A percentile compares a stretch with the other conserved stretches of the same genome.
phyloP scores from a whole-genome alignment of 2,329 filamentous ascomycete genomes.

The Botrytis aclada region DNA sequence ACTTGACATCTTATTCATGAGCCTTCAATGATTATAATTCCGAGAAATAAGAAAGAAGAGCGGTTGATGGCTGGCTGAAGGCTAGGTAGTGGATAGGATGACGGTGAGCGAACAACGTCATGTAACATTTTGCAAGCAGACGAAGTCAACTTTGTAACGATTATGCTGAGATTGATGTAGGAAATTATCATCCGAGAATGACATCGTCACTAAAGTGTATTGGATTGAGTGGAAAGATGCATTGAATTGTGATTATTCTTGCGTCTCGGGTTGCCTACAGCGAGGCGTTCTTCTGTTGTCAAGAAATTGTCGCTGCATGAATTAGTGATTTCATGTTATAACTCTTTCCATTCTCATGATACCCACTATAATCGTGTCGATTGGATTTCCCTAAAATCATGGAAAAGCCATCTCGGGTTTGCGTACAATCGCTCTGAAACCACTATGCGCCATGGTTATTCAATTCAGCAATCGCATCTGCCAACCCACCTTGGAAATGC shows the following conservation, averaged over 20 bases:
- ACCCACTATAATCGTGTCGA: not conserved
- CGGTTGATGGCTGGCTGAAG: too few species aligned
- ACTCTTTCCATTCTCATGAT: not conserved
- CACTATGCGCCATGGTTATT: not conserved
- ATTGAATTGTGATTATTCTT: not conserved
- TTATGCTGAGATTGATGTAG: not conserved
- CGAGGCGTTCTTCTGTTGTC: not conserved
- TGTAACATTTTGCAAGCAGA: not conserved
- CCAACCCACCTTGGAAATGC: conserved; percentile 60
- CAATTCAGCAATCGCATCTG: conserved; percentile 40
- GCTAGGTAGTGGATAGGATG: not conserved
- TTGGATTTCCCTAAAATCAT: not conserved
- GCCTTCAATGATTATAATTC: not conserved
- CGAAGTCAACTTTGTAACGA: not conserved
- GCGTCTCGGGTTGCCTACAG: not conserved
- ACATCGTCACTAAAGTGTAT: not conserved
- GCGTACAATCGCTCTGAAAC: not conserved
- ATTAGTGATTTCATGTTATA: conserved; percentile 1
- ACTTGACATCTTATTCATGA: not conserved
- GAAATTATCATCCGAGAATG: not conserved
- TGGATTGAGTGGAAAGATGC: not conserved
- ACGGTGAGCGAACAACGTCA: not conserved
- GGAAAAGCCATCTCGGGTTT: not conserved
- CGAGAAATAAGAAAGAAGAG: not conserved
- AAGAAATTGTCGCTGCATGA: not conserved